Percentiles rank a stretch among this genome's conserved stretches.
Conservation (phyloP, 2,329 filamentous ascomycete species). For the Cladosporium phlei region DNA sequence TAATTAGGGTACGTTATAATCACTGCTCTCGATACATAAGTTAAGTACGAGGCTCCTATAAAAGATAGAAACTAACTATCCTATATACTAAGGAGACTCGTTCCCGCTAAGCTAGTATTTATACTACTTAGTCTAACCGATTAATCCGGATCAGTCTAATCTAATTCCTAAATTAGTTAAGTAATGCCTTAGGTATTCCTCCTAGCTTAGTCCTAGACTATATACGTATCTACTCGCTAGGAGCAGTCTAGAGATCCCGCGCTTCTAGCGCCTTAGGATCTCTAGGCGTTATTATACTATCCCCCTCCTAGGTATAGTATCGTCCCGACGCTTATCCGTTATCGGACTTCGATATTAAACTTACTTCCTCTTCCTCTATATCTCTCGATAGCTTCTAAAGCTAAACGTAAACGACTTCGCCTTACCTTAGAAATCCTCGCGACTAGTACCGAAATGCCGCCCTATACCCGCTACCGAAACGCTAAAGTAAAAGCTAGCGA, state of each 20-base stretch:
- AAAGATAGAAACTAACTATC: no score
- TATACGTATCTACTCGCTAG: no score
- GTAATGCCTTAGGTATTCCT: no score
- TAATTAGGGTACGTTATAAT: no score
- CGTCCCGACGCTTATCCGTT: no score
- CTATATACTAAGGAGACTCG: conserved; percentile 8
- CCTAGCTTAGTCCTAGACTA: no score
- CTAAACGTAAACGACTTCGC: neutral
- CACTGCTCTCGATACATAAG: no score
- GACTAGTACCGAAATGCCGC: neutral
- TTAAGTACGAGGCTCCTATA: no score
- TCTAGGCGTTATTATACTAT: conserved; percentile 10
- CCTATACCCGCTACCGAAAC: neutral
- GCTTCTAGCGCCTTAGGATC: no score
- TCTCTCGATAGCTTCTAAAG: neutral
- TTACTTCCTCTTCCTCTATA: neutral
- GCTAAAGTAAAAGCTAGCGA: neutral
- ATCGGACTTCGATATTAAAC: no score
- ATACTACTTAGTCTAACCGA: neutral
- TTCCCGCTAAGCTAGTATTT: conserved; percentile 1
- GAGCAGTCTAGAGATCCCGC: no score
- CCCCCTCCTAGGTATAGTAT: neutral
- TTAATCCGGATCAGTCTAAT: no score
- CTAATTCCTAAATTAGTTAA: neutral
- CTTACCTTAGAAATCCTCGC: neutral